Base-by-base conservation (phyloP, 2,329 filamentous ascomycete genomes). In the Fusarium neocosmosporiellum region DNA sequence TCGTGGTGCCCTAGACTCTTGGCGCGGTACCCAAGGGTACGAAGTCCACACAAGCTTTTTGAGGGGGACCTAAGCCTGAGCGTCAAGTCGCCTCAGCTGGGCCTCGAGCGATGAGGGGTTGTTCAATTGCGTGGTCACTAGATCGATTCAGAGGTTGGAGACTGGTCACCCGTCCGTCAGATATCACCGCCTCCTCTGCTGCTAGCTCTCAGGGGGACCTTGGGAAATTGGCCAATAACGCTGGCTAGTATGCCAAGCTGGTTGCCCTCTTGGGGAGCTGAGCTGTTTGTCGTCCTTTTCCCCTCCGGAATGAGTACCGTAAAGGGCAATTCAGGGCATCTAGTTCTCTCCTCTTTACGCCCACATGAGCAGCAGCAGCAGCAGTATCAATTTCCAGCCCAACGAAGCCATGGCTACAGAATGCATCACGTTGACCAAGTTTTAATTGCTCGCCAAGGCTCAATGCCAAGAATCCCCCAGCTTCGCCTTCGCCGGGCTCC, bases 1-100 rank as follows among this genome's bases (percentile, higher is more conserved):
- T 66, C 71, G 71, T 74, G 71, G 68, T 70, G 68, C 65, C 71
- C 71, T 71, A 74, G 71, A 63, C 41, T 69, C 68, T 74, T 74
- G 71, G 71, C 71, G 63, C 33, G 36, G 63, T 74, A 74, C 71
- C 55, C 24, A 11, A n/a, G 58, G 57, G 60, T 74, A 74, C 71
- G 68, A 66, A 24, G 57, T 65, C 43, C 57, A 67, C 69, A 74
- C 71, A 74, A 74, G 71, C 71, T 72, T 74, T 73, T 62, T 24
- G 41, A 43, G 41, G 41, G 41, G 41, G 41, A 43, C 41, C 36
- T 37, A 14, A 36, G 36, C 36, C 36, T 37, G 29, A 31, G 24
- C 24, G 43, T 48, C 7, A 33, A 18, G 11, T 43, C 24, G 39
- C 41, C 31, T 50, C 39, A 24, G 41, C 27, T 53, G 22, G 22